Percentiles rank a stretch among this genome's conserved stretches.
phyloP scores from a whole-genome alignment of 1,284 basidiomycete species.

The Irpex rosettiformis region DNA sequence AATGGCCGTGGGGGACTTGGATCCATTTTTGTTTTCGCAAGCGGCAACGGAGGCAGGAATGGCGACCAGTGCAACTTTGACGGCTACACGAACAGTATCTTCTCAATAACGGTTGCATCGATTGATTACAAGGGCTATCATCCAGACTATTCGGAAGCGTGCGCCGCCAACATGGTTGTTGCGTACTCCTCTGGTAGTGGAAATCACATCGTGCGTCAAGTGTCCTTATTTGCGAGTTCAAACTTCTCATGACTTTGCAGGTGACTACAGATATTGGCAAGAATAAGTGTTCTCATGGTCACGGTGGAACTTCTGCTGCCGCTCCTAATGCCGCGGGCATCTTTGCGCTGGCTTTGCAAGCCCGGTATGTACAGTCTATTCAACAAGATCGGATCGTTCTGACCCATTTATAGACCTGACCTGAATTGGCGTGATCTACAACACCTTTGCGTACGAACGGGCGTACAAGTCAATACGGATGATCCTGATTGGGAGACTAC shows the following conservation, averaged over 20 bases:
- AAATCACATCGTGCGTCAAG: constrained; percentile 74
- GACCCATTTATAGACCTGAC: constrained; percentile 63
- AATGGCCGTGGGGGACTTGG: constrained; percentile 91
- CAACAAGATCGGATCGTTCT: not conserved
- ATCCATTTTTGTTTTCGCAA: constrained; percentile 95
- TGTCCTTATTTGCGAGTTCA: constrained; percentile 15
- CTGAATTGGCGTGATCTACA: constrained; percentile 98
- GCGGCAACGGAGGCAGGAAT: constrained; percentile 89
- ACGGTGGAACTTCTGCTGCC: constrained; percentile 97
- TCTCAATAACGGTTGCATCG: constrained; percentile 93
- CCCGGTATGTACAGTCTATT: constrained; percentile 49
- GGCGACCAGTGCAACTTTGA: constrained; percentile 99
- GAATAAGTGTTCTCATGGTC: constrained; percentile 77
- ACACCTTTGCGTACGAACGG: constrained; percentile 82
- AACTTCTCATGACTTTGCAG: constrained; percentile 36
- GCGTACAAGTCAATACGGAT: constrained; percentile 78
- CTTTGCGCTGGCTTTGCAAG: constrained; percentile 84
- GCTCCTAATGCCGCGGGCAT: constrained; percentile 95
- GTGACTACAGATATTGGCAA: constrained; percentile 94
- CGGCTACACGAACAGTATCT: constrained; percentile 98
- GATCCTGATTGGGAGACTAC: constrained; percentile 96
- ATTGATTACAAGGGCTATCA: constrained; percentile 91
- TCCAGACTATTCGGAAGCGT: constrained; percentile 96
- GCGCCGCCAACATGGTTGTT: constrained; percentile 95
- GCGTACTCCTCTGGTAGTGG: constrained; percentile 97